Evolutionary conservation across 2,329 filamentous ascomycete genomes (phyloP).

Genomic region (Claviceps sp.): DNA sequence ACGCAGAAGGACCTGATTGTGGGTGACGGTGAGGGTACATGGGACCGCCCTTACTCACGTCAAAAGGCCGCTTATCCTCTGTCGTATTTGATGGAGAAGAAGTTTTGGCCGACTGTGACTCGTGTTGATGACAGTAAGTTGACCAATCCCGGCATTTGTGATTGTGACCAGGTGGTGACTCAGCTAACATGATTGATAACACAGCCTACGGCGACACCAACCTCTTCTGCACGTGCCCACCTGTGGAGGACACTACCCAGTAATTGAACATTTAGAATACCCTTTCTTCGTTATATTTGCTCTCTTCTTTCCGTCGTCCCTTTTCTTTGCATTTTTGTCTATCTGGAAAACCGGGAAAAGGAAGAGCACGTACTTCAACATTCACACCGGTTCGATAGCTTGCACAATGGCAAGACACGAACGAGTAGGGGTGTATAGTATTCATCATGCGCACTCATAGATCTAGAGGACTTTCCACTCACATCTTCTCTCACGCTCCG

Average conservation of each 20-base stretch:
- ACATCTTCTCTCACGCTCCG: background rate
- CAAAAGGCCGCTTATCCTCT: conserved; percentile 82
- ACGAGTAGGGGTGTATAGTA: background rate
- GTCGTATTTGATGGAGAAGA: conserved; percentile 77
- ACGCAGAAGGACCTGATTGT: conserved; percentile 66
- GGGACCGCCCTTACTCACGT: conserved; percentile 69
- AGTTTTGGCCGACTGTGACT: conserved; percentile 88
- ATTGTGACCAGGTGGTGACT: background rate
- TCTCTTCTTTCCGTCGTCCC: background rate
- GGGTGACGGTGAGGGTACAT: conserved; percentile 41
- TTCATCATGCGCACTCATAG: conserved; percentile 3
- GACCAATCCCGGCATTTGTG: too few species aligned
- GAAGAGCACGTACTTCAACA: background rate
- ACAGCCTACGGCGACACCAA: conserved; percentile 75
- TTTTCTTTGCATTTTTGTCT: background rate
- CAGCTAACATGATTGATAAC: conserved; percentile 20
- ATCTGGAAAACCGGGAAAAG: too few species aligned
- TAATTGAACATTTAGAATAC: background rate
- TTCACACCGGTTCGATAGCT: background rate
- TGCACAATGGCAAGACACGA: background rate
- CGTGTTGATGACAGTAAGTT: conserved; percentile 74
- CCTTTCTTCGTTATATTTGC: background rate
- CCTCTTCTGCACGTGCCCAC: conserved; percentile 87
- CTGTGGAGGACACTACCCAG: conserved; percentile 51
- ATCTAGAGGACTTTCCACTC: background rate